A percentile compares a stretch with the other conserved stretches of the same genome.
phyloP scores from a whole-genome alignment of 208 protist genomes.

The Borovskyia barvae region DNA sequence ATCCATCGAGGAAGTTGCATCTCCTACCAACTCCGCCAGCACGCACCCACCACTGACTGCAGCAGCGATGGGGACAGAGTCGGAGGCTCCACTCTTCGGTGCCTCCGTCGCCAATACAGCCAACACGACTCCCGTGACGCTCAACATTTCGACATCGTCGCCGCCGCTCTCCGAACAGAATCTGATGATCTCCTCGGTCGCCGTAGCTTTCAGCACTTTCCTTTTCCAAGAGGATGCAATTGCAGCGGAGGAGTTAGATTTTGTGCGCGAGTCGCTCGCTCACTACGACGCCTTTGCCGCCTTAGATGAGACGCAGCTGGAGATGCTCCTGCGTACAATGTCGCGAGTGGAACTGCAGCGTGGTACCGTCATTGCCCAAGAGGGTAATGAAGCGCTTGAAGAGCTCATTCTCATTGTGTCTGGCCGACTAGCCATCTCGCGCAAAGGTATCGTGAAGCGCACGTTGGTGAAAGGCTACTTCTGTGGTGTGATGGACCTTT shows the following conservation, averaged over 20 bases:
- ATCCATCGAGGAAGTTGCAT: no score
- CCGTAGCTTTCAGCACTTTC: constrained; percentile 28
- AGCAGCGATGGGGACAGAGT: no score
- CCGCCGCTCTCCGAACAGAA: constrained; percentile 10
- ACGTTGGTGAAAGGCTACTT: constrained; percentile 31
- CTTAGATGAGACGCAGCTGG: constrained; percentile 60
- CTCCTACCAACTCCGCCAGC: no score
- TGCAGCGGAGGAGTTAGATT: constrained; percentile 44
- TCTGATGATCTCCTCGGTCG: constrained; percentile 19
- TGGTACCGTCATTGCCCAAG: constrained; percentile 39
- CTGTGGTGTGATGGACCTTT: constrained; percentile 57
- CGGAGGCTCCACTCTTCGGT: no score
- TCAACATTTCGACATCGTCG: not conserved
- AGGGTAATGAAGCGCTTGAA: constrained; percentile 33
- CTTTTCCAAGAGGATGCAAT: constrained; percentile 19
- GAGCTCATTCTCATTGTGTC: constrained; percentile 54
- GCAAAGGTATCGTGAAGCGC: constrained; percentile 34
- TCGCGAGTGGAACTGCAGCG: constrained; percentile 26
- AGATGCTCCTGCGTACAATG: constrained; percentile 61
- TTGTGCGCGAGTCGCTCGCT: constrained; percentile 42
- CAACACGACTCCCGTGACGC: not conserved
- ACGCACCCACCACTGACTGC: no score
- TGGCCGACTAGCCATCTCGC: constrained; percentile 38
- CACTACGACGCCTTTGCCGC: constrained; percentile 56
- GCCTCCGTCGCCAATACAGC: not conserved